These are phyloP conservation scores for Malus hybrid DNA, from an alignment of 331 rosid species.

Conservation along the genomic window DNA sequence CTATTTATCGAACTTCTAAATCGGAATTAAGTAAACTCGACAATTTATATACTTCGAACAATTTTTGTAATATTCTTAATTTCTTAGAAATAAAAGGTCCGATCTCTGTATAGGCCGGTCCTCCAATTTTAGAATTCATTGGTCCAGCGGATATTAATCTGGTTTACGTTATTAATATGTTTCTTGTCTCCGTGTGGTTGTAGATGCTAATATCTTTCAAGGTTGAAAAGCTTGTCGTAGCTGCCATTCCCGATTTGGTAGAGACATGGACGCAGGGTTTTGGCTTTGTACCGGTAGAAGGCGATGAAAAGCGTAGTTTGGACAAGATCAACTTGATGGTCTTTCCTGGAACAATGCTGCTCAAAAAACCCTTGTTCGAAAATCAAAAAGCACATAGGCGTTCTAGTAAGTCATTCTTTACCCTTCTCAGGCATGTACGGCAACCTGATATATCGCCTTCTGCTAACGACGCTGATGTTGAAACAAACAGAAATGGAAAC, in stretches of 20 bases:
- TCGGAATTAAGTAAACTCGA: background rate
- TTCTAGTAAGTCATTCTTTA: slow-evolving; percentile 27
- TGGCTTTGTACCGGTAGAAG: slow-evolving; percentile 65
- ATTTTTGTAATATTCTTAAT: background rate
- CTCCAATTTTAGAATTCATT: background rate
- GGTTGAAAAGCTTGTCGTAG: slow-evolving; percentile 80
- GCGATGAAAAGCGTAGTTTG: slow-evolving; percentile 50
- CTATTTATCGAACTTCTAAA: background rate
- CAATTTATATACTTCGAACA: background rate
- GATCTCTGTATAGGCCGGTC: background rate
- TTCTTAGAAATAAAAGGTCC: background rate
- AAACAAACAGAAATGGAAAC: background rate
- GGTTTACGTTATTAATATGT: slow-evolving; percentile 8
- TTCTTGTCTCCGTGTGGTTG: slow-evolving; percentile 16
- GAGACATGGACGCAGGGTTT: slow-evolving; percentile 92
- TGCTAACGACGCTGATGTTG: background rate
- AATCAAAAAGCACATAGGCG: slow-evolving; percentile 21
- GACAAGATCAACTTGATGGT: slow-evolving; percentile 76
- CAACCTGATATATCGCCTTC: background rate
- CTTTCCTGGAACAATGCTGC: slow-evolving; percentile 85
- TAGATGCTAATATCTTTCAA: slow-evolving; percentile 72
- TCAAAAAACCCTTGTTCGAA: slow-evolving; percentile 50
- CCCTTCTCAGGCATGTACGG: background rate
- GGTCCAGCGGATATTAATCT: background rate
- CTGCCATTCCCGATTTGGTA: slow-evolving; percentile 85